A percentile compares a stretch with the other conserved stretches of the same genome.
phyloP scores from a whole-genome alignment of 257 asterid genomes.

The Salvia miltiorrhiza region DNA sequence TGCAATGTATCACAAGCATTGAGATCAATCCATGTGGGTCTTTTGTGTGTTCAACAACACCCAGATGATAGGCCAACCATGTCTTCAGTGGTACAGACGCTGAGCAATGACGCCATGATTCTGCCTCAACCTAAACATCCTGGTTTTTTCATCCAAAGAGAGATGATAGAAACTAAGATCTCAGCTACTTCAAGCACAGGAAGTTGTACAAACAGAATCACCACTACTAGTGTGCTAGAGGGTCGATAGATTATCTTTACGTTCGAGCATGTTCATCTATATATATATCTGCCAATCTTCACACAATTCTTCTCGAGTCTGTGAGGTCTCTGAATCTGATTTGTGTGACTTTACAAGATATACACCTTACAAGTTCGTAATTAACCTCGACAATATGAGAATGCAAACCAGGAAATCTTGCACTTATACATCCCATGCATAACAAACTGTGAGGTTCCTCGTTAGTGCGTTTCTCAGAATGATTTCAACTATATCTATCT shows the following conservation, averaged over 20 bases:
- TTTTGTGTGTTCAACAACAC: neutral
- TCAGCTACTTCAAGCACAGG: neutral
- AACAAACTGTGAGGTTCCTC: too few relatives aligned
- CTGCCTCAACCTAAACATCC: conserved; percentile 6
- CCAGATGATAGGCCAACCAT: conserved; percentile 12
- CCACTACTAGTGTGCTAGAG: neutral
- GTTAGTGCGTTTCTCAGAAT: too few relatives aligned
- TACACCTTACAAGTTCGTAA: too few relatives aligned
- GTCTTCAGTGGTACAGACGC: neutral
- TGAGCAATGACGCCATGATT: neutral
- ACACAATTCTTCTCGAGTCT: too few relatives aligned
- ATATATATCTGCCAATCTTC: too few relatives aligned
- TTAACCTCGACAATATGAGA: too few relatives aligned
- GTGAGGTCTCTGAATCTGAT: too few relatives aligned
- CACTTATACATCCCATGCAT: too few relatives aligned
- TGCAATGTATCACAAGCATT: neutral
- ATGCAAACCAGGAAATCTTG: too few relatives aligned
- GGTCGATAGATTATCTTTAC: neutral
- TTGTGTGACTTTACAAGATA: too few relatives aligned
- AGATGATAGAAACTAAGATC: neutral
- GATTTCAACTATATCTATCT: too few relatives aligned
- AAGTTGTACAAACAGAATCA: neutral
- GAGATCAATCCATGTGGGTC: neutral
- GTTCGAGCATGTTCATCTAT: too few relatives aligned
- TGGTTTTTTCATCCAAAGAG: neutral